Evolutionary conservation across 176 grass and related monocot genomes (phyloP).

Genomic region (Bolboschoenus planiculmis): DNA sequence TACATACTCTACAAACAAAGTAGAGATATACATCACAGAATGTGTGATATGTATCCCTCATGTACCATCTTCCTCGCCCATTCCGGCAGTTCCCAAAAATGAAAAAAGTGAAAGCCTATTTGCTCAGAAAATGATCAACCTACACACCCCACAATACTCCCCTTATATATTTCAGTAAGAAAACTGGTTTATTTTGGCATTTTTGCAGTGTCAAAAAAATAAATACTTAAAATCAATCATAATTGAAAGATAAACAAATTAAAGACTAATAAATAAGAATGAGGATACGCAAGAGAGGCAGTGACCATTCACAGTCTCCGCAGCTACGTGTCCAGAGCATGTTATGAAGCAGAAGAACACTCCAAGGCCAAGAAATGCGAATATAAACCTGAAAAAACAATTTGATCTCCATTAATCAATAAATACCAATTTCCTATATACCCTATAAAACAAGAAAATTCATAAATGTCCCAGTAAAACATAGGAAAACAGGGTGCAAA

Average conservation of each 20-base stretch:
- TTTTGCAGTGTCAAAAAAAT: background rate
- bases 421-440: background rate
- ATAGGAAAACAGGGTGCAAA: background rate
- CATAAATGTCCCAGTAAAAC: too few species aligned
- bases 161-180: background rate
- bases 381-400: conserved; percentile 70
- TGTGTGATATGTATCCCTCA: background rate
- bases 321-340: conserved; percentile 83
- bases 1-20: background rate
- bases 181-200: background rate
- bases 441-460: background rate
- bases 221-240: background rate
- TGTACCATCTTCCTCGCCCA: background rate
- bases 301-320: conserved; percentile 60
- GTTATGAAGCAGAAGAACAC: conserved; percentile 70
- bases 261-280: background rate
- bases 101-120: background rate
- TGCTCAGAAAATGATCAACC: background rate
- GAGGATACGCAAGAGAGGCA: conserved; percentile 98
- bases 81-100: background rate
- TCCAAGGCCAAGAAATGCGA: conserved; percentile 67
- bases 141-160: background rate
- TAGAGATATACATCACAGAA: background rate
- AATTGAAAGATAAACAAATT: background rate
- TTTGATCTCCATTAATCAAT: background rate